Evolutionary conservation across 768 basidiomycete species (phyloP).

Genomic region (Suillus luteus): DNA sequence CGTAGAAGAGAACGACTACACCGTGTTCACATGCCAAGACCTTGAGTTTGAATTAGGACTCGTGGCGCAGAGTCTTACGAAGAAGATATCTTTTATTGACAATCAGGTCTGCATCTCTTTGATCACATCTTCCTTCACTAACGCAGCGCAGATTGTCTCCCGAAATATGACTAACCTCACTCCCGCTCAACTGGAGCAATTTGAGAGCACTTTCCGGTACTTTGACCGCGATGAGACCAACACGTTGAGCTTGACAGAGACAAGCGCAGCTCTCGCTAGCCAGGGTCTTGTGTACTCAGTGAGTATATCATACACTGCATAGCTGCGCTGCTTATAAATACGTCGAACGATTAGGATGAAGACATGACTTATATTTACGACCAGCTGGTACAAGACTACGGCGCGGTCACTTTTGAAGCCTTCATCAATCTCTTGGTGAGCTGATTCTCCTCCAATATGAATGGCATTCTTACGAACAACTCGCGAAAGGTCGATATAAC

Average conservation of each 20-base stretch:
- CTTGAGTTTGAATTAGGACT: conserved; percentile 87
- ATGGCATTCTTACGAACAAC: conserved; percentile 7
- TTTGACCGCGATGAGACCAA: conserved; percentile 95
- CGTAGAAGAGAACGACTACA: conserved; percentile 97
- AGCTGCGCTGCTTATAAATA: conserved; percentile 2
- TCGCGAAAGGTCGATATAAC: conserved; percentile 81
- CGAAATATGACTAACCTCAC: conserved; percentile 93
- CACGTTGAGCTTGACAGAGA: conserved; percentile 80
- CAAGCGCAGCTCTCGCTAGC: conserved; percentile 93
- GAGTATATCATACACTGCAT: conserved; percentile 21
- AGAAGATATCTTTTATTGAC: conserved; percentile 95
- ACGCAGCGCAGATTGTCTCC: conserved; percentile 74
- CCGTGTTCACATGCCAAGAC: conserved; percentile 86
- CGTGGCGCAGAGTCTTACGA: conserved; percentile 75
- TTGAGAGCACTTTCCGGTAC: conserved; percentile 96
- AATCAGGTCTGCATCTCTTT: conserved; percentile 67
- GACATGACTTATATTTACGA: conserved; percentile 85
- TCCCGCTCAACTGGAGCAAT: conserved; percentile 93
- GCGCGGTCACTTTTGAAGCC: conserved; percentile 89
- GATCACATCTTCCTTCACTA: conserved; percentile 1
- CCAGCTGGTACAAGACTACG: conserved; percentile 78
- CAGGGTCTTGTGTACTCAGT: conserved; percentile 92
- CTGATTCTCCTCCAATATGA: conserved; percentile 9
- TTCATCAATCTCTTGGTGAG: conserved; percentile 90
- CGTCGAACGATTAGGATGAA: conserved; percentile 57